A percentile compares a stretch with the other conserved stretches of the same genome.
Evolutionary conservation across 768 basidiomycete species (phyloP).

Genomic region (Pleurotus salmoneostramineus): DNA sequence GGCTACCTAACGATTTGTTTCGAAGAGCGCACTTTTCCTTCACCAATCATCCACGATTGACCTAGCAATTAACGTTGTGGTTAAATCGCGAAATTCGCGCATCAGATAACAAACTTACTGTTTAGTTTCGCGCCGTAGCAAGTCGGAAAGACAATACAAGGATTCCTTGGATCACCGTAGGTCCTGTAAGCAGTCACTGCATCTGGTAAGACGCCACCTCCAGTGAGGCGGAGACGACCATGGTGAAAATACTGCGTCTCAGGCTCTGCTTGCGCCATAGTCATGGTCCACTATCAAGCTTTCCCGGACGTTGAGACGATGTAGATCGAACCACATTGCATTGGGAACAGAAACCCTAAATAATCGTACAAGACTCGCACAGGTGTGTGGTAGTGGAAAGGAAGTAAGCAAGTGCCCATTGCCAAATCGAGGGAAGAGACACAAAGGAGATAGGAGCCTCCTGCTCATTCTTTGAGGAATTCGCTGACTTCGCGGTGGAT

Average conservation of each 20-base stretch:
- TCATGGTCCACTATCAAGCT: neutral
- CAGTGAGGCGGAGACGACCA: slow-evolving; percentile 46
- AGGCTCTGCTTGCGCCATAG: neutral
- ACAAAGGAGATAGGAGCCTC: neutral
- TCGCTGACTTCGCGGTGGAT: neutral
- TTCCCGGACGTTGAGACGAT: neutral
- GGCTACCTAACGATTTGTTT: neutral
- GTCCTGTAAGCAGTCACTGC: slow-evolving; percentile 55
- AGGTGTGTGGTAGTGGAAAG: too few relatives aligned
- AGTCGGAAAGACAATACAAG: slow-evolving; percentile 54
- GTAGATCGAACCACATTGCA: neutral
- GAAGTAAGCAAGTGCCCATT: neutral
- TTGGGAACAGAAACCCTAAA: neutral
- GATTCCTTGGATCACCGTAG: slow-evolving; percentile 46
- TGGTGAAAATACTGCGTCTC: slow-evolving; percentile 46
- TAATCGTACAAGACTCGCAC: too few relatives aligned
- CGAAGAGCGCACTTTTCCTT: slow-evolving; percentile 34
- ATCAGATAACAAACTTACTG: slow-evolving; percentile 27
- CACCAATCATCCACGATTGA: slow-evolving; percentile 43
- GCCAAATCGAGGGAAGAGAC: neutral
- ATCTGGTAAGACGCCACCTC: slow-evolving; percentile 45
- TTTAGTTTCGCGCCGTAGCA: slow-evolving; percentile 52
- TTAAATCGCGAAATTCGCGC: neutral
- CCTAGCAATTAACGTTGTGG: slow-evolving; percentile 25
- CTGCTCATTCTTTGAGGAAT: neutral